Evolutionary conservation across 2,329 filamentous ascomycete genomes (phyloP), one percentile per base, ranked within the genome.

Genomic region (Chaetothyriales sp.): DNA sequence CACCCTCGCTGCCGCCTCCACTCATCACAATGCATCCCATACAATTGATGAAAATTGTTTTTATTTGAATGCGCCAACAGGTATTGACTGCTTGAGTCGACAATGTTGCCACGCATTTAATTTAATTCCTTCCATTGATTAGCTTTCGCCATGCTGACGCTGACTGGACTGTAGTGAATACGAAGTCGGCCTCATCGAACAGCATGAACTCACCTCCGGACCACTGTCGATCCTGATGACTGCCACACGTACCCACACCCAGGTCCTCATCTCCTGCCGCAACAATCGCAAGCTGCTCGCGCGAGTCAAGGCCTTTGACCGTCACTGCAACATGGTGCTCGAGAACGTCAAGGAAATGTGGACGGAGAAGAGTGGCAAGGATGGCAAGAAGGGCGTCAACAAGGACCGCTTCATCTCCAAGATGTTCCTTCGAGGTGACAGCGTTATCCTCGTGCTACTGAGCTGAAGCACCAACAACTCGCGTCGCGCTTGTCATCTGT

Each of bases 311-410:
- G 92, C 92, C 5, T 98, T 98, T 67, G 92, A 98, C 71, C 79
- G 92, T 54, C 92, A 98, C 71, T 96, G 89, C 79, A 98, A 98
- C 73, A 96, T 98, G 92, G 86, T 95, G 2, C 75, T 95, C 46
- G 88, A 95, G 74, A 95, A 95, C 61, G 88, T 93, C 44, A 93
- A 93, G 76, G 92, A 98, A 73, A 96, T 98, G 90, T 98, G 92
- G 92, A 95, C 89, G 8, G 92, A 98, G 73, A 92, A 85, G 51
- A 88, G 90, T 47, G 75, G 81, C 54, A 76, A 86, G 63, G 83
- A 82, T 58, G 90, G 90, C 59, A 92, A 90, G 74, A 89, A 88
- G 72, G 89, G 89, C 51, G 86, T 96, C 56, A 98, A 98, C 74
- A 95, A 96, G 79, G 92, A 98, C 70, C 77, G 92, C 43, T 95